phyloP scores from a whole-genome alignment of 371 early-diverging fungal genomes.

The Quaeritorhiza haematococci region DNA sequence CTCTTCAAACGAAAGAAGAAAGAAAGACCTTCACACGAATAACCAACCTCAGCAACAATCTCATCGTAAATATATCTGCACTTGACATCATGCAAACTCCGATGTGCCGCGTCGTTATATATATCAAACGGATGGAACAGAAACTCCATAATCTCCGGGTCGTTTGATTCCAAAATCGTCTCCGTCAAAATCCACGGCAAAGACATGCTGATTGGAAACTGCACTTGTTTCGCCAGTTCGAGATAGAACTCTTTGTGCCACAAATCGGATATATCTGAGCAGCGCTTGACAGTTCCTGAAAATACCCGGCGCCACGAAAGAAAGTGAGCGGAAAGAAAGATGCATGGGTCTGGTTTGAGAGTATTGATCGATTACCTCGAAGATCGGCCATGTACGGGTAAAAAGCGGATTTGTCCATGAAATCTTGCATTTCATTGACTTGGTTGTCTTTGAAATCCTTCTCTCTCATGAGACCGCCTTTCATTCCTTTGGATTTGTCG shows the following conservation, averaged over 20 bases:
- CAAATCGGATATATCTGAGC: conserved; percentile 38
- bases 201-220: conserved; percentile 52
- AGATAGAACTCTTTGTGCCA: conserved; percentile 55
- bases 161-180: conserved; percentile 26
- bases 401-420: conserved; percentile 13
- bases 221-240: conserved; percentile 42
- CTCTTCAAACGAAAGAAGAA: too few species aligned
- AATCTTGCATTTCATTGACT: conserved; percentile 29
- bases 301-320: neutral
- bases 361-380: conserved; percentile 11
- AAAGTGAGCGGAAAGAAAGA: neutral
- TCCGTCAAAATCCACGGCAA: conserved; percentile 52
- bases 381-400: conserved; percentile 31
- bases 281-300: conserved; percentile 22
- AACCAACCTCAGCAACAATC: conserved; percentile 42
- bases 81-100: conserved; percentile 29
- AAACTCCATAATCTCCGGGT: conserved; percentile 24
- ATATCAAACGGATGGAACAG: conserved; percentile 39
- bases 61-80: conserved; percentile 43
- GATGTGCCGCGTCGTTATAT: conserved; percentile 43
- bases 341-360: too few species aligned
- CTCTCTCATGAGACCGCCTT: conserved; percentile 43
- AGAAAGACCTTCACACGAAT: too few species aligned
- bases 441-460: conserved; percentile 45
- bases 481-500: conserved; percentile 44